Conservation (phyloP, 2,329 filamentous ascomycete species). For the Neopestalotiopsis sp. region DNA sequence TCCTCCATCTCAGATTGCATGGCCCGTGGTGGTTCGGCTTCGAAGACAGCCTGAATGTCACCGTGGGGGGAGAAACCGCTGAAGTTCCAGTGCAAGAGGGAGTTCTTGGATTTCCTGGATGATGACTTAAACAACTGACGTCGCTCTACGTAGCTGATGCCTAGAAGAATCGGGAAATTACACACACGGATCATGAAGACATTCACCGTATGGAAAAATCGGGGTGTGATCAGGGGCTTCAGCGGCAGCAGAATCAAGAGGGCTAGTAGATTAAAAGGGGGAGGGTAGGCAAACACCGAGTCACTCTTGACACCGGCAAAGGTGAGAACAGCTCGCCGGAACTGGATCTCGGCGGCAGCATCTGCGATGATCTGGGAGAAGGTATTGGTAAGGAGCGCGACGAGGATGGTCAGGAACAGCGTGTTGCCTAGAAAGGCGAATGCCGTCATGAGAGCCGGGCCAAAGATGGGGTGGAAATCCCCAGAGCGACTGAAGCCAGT, state of each 20-base stretch:
- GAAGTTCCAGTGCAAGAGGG: constrained; percentile 48
- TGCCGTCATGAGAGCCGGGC: constrained; percentile 71
- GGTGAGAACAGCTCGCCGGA: constrained; percentile 73
- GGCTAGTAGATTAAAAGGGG: constrained; percentile 73
- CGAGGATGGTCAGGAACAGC: constrained; percentile 75
- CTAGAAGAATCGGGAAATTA: constrained; percentile 67
- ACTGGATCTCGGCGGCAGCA: constrained; percentile 73
- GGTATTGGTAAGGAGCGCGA: constrained; percentile 76
- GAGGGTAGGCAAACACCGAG: constrained; percentile 72
- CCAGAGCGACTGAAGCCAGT: constrained; percentile 56
- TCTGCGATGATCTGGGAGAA: constrained; percentile 74
- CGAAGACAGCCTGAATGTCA: constrained; percentile 65
- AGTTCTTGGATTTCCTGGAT: constrained; percentile 6
- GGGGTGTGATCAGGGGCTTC: constrained; percentile 65
- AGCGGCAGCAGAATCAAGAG: constrained; percentile 68
- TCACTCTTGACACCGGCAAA: constrained; percentile 78
- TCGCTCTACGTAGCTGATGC: constrained; percentile 67
- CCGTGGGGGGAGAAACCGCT: constrained; percentile 60
- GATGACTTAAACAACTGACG: constrained; percentile 44
- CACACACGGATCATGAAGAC: constrained; percentile 67
- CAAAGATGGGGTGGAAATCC: constrained; percentile 70
- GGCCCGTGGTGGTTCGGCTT: constrained; percentile 58
- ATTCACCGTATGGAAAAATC: constrained; percentile 75
- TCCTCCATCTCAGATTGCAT: constrained; percentile 41
- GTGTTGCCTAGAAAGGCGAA: constrained; percentile 80